A percentile compares a stretch with the other conserved stretches of the same genome.
Evolutionary conservation across 106 monocot species (phyloP).

Genomic region (Gastrodia elata): DNA sequence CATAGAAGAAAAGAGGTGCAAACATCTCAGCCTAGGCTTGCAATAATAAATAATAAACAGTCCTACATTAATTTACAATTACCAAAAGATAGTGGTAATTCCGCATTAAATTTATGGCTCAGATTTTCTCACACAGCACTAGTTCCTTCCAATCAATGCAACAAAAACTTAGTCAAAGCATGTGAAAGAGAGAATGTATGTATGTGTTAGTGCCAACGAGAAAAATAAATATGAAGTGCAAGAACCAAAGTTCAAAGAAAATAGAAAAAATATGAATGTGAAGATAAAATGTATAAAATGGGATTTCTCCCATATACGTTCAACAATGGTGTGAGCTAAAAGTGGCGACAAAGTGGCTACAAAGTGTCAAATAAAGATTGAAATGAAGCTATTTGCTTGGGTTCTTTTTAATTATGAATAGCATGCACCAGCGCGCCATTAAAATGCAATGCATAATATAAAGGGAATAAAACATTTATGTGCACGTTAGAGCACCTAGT

Average conservation of each 20-base stretch:
- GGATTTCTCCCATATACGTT: neutral
- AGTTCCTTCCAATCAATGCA: neutral
- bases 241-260: neutral
- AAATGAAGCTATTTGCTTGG: neutral
- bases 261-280: neutral
- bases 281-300: neutral
- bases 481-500: too few relatives aligned
- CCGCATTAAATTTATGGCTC: neutral
- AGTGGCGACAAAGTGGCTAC: neutral
- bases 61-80: neutral
- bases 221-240: neutral
- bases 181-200: neutral
- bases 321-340: neutral
- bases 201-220: neutral
- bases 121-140: neutral
- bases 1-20: too few relatives aligned
- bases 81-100: neutral
- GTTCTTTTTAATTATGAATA: neutral
- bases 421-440: too few relatives aligned
- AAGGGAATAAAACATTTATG: too few relatives aligned
- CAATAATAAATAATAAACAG: neutral
- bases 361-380: neutral
- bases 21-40: neutral
- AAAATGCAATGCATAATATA: too few relatives aligned
- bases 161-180: neutral